Evolutionary conservation across 1,284 basidiomycete species (phyloP), one percentile per base, ranked within the genome.

Genomic region (Sphaerobolus stellatus): DNA sequence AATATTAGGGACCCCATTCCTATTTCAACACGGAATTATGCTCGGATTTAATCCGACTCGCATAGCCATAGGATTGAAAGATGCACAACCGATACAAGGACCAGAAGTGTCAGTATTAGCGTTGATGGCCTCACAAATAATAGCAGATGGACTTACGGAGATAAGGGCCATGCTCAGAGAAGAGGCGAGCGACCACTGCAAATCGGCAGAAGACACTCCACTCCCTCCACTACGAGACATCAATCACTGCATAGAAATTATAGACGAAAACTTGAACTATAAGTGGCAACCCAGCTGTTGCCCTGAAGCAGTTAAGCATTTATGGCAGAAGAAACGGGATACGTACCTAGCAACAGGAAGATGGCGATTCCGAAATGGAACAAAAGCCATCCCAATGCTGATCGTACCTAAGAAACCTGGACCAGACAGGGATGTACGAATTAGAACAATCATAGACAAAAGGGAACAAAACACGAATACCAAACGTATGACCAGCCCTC

Each of bases 201-300:
- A 57, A 0, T 51, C 61, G 0, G 68, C 62, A 0, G 57, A 44
- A 0, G 62, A 68, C 0, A 71, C 67, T 0, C 56, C 49, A 0
- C 48, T 75, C 18, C 73, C 71, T 0, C 71, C 69, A 0, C 33
- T 74, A 0, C 41, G 62, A 0, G 64, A 50, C 1, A 69, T 75
- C 1, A 74, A 75, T 40, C 72, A 75, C 28, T 24, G 36, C 0
- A 72, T 73, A 0, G 69, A 68, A 0, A 25, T 75, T 2, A 70
- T 74, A 9, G 66, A 75, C 29, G 58, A 61, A 6, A 47, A 45
- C 0, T 62, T 63, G 14, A 49, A 64, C 0, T 71, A 72, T 38
- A 61, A 62, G 0, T 72, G 68, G 69, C 52, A 67, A 0, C 62
- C 65, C 0, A 63, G 64, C 0, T 8, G 54, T 0, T 74, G 71